Evolutionary conservation across 1,139 yeast genomes (phyloP), one percentile per base, ranked within the genome.

Genomic region (Magnusiomyces clavatus): DNA sequence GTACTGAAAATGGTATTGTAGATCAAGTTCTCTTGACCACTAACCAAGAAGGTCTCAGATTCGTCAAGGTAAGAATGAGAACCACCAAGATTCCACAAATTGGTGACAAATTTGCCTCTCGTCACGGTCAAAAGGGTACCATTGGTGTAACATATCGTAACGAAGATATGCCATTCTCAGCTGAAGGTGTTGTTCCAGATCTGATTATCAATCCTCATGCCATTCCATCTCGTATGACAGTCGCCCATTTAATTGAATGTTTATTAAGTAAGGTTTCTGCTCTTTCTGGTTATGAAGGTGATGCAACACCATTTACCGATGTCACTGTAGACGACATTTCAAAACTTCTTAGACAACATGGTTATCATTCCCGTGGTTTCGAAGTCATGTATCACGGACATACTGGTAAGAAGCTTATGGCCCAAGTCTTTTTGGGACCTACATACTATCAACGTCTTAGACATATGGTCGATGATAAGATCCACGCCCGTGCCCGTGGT

Each of bases 51-150:
- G 98, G 98, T 59, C 81, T 95, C 68, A 86, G 90, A 66, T 94
- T 94, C 64, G 97, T 92, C 53, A 92, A 92, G 73, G 98, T 92
- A 46, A 82, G 99, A 73, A 94, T 94, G 89, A 86, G 99, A 79
- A 90, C 98, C 1, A 92, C 99, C 5, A 92, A 92, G 72, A 78
- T 90, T 51, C 99, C 99, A 12, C 99, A 92, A 73, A 92, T 94
- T 71, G 99, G 99, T 71, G 99, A 92, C 73, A 92, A 92, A 72
- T 92, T 92, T 72, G 97, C 98, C 3, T 90, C 97, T 45, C 87
- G 98, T 75, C 98, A 92, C 76, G 99, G 99, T 70, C 99, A 94
- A 73, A 92, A 92, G 75, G 99, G 99, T 84, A 94, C 98, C 31
- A 90, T 94, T 70, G 99, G 99, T 82, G 95, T 92, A 57, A 92